Evolutionary conservation across 495 filamentous ascomycete genomes (phyloP).

Genomic region (Neurospora intermedia): DNA sequence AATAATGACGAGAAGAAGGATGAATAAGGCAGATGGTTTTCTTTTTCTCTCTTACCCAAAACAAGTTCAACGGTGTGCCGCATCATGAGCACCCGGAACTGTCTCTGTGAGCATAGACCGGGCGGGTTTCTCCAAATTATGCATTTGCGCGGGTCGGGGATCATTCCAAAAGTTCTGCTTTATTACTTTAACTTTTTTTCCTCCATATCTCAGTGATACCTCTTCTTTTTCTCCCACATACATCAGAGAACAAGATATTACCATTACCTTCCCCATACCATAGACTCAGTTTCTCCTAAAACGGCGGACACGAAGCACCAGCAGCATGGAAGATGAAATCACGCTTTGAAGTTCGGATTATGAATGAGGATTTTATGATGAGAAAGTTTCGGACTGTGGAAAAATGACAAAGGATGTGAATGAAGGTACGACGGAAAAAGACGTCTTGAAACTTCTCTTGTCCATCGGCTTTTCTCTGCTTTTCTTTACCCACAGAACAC

Average conservation of each 20-base stretch:
- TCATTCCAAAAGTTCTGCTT: constrained; percentile 22
- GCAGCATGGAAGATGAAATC: not conserved
- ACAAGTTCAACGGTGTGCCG: constrained; percentile 15
- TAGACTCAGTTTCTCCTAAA: not conserved
- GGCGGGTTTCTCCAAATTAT: constrained; percentile 26
- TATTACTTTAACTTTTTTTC: not conserved
- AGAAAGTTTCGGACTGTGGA: not conserved
- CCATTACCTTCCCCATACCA: not conserved
- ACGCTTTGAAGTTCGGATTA: not conserved
- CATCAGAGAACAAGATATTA: constrained; percentile 3
- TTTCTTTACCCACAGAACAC: not conserved
- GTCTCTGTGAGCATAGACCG: constrained; percentile 26
- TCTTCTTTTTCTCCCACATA: not conserved
- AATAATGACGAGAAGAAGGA: constrained; percentile 35
- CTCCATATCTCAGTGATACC: not conserved
- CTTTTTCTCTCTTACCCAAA: constrained; percentile 12
- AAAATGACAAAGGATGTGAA: not conserved
- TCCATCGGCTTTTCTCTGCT: not conserved
- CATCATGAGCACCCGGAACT: constrained; percentile 15
- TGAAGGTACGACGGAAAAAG: not conserved
- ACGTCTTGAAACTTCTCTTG: not conserved
- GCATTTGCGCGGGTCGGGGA: constrained; percentile 27
- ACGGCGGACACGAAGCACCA: not conserved
- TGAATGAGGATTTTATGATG: not conserved
- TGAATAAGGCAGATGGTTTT: constrained; percentile 19